These are phyloP conservation scores for Tilletia indica DNA, from an alignment of 1,284 basidiomycete species.

Conservation along the genomic window DNA sequence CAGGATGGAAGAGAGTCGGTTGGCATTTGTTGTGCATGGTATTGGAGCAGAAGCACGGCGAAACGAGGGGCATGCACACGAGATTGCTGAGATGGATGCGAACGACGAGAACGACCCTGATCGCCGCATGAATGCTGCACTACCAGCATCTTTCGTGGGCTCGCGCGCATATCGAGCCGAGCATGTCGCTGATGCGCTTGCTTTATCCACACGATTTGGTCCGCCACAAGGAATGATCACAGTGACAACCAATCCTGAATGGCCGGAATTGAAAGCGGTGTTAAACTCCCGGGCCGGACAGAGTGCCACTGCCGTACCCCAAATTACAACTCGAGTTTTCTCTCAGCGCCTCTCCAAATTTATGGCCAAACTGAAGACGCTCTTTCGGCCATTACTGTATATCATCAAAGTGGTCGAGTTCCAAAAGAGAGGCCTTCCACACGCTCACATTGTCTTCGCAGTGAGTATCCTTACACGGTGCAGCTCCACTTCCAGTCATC, in stretches of 20 bases:
- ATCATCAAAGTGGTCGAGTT: conserved; percentile 2
- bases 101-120: neutral
- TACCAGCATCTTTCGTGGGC: neutral
- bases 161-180: neutral
- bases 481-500: neutral
- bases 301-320: neutral
- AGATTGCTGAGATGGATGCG: neutral
- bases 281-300: neutral
- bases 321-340: neutral
- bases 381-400: neutral
- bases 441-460: conserved; percentile 3
- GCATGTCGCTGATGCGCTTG: neutral
- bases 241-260: neutral
- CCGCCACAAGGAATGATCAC: neutral
- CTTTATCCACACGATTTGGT: neutral
- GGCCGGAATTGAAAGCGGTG: neutral
- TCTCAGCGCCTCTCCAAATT: neutral
- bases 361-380: neutral
- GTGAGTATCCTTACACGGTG: neutral
- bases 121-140: neutral
- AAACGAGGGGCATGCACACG: neutral
- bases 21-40: neutral
- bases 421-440: neutral
- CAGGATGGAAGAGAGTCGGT: neutral
- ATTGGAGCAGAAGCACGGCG: neutral